Conservation (phyloP, 768 basidiomycete genomes). For the Kwoniella dendrophila region DNA sequence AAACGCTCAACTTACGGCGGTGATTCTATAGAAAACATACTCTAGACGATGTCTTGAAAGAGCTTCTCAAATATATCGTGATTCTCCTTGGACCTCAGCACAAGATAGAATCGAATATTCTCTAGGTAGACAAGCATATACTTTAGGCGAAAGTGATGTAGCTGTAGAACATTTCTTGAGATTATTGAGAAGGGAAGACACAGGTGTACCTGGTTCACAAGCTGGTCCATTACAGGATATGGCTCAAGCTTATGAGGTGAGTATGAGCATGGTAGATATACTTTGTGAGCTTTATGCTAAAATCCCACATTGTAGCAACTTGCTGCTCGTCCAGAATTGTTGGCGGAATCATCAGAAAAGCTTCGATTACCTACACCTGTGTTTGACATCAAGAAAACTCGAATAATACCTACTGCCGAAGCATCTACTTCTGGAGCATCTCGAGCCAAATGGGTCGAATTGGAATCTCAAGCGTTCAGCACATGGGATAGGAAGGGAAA, state of each 20-base stretch:
- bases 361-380: conserved; percentile 70
- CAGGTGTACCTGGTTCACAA: conserved; percentile 52
- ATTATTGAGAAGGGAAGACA: conserved; percentile 62
- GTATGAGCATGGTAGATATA: conserved; percentile 25
- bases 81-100: conserved; percentile 53
- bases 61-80: conserved; percentile 53
- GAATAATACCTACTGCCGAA: conserved; percentile 62
- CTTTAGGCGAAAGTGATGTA: conserved; percentile 76
- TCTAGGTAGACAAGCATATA: conserved; percentile 79
- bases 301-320: too few relatives aligned
- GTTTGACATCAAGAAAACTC: conserved; percentile 65
- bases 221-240: conserved; percentile 86
- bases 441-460: conserved; percentile 63
- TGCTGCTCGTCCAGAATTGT: conserved; percentile 63
- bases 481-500: conserved; percentile 48
- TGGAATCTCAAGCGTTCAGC: conserved; percentile 70
- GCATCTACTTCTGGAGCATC: conserved; percentile 56
- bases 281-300: too few relatives aligned
- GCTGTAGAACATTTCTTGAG: conserved; percentile 79
- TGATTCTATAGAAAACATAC: conserved; percentile 54
- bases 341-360: conserved; percentile 57
- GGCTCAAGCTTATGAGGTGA: conserved; percentile 76
- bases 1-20: not conserved
- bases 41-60: conserved; percentile 56
- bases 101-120: conserved; percentile 56